Evolutionary conservation across 257 asterid genomes (phyloP), one percentile per base, ranked within the genome.

Genomic region (Solanum tarijense): DNA sequence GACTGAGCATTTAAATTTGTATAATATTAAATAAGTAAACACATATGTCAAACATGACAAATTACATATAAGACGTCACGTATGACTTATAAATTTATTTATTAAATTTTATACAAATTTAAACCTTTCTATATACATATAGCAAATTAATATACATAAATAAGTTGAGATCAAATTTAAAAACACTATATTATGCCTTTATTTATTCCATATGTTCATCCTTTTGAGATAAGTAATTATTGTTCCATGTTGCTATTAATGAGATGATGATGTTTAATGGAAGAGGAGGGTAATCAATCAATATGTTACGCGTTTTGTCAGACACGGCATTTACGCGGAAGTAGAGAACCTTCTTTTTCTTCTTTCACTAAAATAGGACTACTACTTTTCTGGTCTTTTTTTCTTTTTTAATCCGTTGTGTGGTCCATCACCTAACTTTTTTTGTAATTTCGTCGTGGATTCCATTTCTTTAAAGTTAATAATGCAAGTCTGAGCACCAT

Each of bases 41-140:
- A 46, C 20, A 46, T 0, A 46, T 1, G 1, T 46, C 55, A 12
- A 12, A 46, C 20, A 12, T 46, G 2, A 13, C 7, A 46, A 12
- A 13, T 12, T 46, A 46, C 58, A 46, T 52, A 16, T 46, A 55
- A 55, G 0, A 6, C 4, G 9, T 18, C 1, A 6, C 1, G 10
- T 18, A 55, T 3, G 65, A 55, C 1, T 1, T 0, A 6, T 55
- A 1, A 0, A 55, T 55, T 18, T 55, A 18, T 55, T 55, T 55
- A 1, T 52, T 16, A 5, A 16, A 6, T 52, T 52, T 16, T 52
- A 52, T 52, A 55, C 0, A 18, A 55, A 55, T 6, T 55, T 55
- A 55, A 55, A 0, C 0, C 0, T 55, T 6, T 6, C 0, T 18
- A 2, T 6, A 55, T 18, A 7, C 1, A 6, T 55, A 55, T 18